Base-by-base conservation (phyloP, 768 basidiomycete species). In the Tulasnella sp. region DNA sequence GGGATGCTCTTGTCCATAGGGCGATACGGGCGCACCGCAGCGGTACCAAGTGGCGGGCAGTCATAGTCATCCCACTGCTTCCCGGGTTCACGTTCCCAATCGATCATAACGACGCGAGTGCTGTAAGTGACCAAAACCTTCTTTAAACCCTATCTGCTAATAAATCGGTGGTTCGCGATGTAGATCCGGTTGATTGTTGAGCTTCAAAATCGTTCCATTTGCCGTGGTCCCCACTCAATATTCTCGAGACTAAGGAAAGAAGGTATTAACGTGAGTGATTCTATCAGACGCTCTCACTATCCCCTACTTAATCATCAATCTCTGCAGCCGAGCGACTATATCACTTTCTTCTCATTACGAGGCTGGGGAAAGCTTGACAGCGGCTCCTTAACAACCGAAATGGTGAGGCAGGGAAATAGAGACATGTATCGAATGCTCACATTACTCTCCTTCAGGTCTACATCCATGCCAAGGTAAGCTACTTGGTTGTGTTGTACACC, bases 11-110 rank as follows among this genome's bases (percentile, higher is more conserved):
- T 11, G 90, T 97, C 9, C 79, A 85, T 64, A 82, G 96, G 9
- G 93, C 96, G 64, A 83, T 93, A 55, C 81, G 84, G 7, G 96
- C 96, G 2, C 84, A 93, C 67, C 78, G 73, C 30, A 87, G 92
- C 64, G 73, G 79, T 3, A 87, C 80, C 1, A 81, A 81, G 4
- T 98, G 93, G 94, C 87, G 83, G 66, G 93, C 91, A 54, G 91
- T 91, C 67, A 85, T 99, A 63, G 71, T 99, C 55, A 85, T 98
- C 56, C 96, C 96, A 2, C 73, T 93, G 2, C 72, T 94, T 17
- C 96, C 96, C 9, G 96, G 96, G 0, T 99, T 97, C 72, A 80
- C 89, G 2, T 92, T 84, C 70, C 84, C 94, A 1, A 80, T 99
- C 43, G 96, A 97, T 68, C 86, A 93, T 64, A 81, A 83, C 50